Percentiles rank a stretch among this genome's conserved stretches.
Evolutionary conservation across 352 stramenopile genomes (phyloP).

Genomic region (Globisporangium polare): DNA sequence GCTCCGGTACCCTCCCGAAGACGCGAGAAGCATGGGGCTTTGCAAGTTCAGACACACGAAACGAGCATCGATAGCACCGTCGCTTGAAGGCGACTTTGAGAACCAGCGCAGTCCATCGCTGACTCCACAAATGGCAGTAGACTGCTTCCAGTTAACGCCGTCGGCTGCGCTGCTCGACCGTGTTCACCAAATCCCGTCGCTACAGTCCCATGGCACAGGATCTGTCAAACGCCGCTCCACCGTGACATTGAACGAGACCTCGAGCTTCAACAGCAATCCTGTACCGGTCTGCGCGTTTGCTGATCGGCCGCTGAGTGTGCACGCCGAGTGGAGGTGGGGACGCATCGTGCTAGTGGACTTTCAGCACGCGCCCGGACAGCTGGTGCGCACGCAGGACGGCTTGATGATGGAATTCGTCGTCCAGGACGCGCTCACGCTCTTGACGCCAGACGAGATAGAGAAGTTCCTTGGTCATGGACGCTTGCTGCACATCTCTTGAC

Average conservation of each 20-base stretch:
- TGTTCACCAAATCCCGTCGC: neutral
- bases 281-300: neutral
- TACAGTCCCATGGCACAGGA: neutral
- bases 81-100: neutral
- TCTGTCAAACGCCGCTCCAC: neutral
- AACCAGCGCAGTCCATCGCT: neutral
- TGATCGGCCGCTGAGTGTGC: neutral
- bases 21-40: conserved; percentile 14
- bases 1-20: conserved; percentile 9
- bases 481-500: conserved; percentile 1
- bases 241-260: neutral
- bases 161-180: neutral
- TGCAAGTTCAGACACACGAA: neutral
- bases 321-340: neutral
- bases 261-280: neutral
- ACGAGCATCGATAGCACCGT: neutral
- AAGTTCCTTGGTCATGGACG: neutral
- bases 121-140: neutral
- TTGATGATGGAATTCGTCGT: neutral
- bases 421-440: neutral
- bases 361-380: neutral
- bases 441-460: neutral
- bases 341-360: neutral
- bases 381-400: neutral
- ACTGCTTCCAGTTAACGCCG: neutral